Base-by-base conservation (phyloP, 2,329 filamentous ascomycete genomes). In the Rugonectria rugulosa region DNA sequence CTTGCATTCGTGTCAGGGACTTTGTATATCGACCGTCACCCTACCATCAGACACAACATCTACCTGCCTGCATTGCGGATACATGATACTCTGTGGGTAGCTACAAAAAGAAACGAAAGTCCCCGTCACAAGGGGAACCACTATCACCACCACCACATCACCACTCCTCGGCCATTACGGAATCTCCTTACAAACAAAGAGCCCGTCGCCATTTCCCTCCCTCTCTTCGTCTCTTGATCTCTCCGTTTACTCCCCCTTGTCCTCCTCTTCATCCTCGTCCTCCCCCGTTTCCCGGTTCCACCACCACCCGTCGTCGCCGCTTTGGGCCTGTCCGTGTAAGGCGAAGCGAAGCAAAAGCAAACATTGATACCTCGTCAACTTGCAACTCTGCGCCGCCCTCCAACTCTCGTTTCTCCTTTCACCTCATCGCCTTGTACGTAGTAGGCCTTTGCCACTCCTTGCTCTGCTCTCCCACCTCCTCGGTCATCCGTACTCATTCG, bases 271-370 rank as follows among this genome's bases (percentile, higher is more conserved):
- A n/a, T 59, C 63, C 59, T 66, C 63, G 61, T 67, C 59, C 63
- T 59, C 57, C 60, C 42, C 42, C 59, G 50, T 36, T n/a, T 54
- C 44, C 23, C 51, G 55, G 65, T 67, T 68, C 56, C 65, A 67
- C 65, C 57, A 50, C 52, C 45, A 67, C 56, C 62, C 62, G 61
- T 57, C 60, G 64, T 57, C 60, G 64, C 59, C 63, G 61, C 64
- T 56, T 62, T 42, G 61, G 53, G 63, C 47, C 56, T 23, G 55
- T 56, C 55, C 63, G 63, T 67, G 65, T 61, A 68, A 67, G 65
- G 60, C 63, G 47, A 63, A 63, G 61, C 65, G 53, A 66, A 65
- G 65, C 65, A 68, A 67, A 67, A 65, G n/a, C n/a, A n/a, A n/a
- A n/a, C 12, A 67, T 62, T 55, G 31, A 58, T 51, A 46, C 32